Evolutionary conservation across 2,329 filamentous ascomycete species (phyloP).

Genomic region (Botryosphaeria dothidea): DNA sequence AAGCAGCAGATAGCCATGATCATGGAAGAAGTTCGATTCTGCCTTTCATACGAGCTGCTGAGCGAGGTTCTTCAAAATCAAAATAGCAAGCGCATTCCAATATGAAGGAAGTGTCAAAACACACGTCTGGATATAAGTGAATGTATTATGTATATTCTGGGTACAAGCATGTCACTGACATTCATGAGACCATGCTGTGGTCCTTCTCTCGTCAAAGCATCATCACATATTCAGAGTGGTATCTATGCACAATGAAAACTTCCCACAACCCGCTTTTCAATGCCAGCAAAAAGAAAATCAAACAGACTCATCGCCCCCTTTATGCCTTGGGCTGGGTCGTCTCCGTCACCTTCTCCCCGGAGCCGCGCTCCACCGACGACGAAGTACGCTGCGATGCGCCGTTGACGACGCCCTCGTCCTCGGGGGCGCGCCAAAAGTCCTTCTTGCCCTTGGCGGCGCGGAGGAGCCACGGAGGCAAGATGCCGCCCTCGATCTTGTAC

Average conservation of each 20-base stretch:
- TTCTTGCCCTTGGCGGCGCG: slow-evolving; percentile 67
- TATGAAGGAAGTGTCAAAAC: too few relatives aligned
- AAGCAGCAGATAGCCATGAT: too few relatives aligned
- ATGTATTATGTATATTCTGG: too few relatives aligned
- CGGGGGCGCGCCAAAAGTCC: slow-evolving; percentile 62
- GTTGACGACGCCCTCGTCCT: not conserved
- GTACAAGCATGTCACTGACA: too few relatives aligned
- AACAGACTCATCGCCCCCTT: not conserved
- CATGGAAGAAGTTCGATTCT: too few relatives aligned
- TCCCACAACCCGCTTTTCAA: not conserved
- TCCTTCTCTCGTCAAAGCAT: not conserved
- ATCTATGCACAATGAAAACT: not conserved
- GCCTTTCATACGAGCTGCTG: too few relatives aligned
- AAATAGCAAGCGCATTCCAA: too few relatives aligned
- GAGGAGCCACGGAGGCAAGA: slow-evolving; percentile 73
- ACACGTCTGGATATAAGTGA: too few relatives aligned
- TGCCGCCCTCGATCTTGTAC: slow-evolving; percentile 71
- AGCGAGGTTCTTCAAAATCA: too few relatives aligned
- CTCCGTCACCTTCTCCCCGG: not conserved
- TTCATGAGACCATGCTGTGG: too few relatives aligned
- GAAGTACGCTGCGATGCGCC: not conserved
- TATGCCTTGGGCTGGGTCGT: not conserved
- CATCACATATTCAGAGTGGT: slow-evolving; percentile 3
- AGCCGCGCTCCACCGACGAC: not conserved
- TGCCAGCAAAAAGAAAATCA: not conserved